Base-by-base conservation (phyloP, 352 stramenopile genomes). In the Pythium pectinolyticum region DNA sequence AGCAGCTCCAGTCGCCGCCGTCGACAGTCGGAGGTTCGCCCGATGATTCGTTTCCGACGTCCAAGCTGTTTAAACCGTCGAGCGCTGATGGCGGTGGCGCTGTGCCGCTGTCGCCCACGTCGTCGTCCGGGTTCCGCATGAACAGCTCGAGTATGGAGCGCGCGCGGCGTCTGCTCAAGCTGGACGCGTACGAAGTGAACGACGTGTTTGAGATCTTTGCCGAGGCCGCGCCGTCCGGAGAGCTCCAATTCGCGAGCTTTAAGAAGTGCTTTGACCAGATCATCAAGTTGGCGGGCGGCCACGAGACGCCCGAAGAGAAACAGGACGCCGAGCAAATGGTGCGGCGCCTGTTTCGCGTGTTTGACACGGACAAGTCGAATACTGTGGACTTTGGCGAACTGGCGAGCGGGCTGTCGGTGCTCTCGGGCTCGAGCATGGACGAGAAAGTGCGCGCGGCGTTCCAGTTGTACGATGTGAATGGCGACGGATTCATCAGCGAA, bases 261-360 rank as follows among this genome's bases (percentile, higher is more conserved):
- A 92, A 92, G 54, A 91, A 93, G 56, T 95, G 84, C 40, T 94
- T 95, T 55, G 84, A 94, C 54, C 84, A 93, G 63, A 92, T 95
- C 34, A 89, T 93, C 62, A 84, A 88, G 30, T 68, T 95, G 20
- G 84, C 83, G 31, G 86, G 86, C 19, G 86, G 86, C 14, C 82
- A 93, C 41, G 72, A 75, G 24, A 82, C 77, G 7, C n/a, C 63
- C 0, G 80, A 91, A 51, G 84, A 92, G 55, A 80, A 84, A 5
- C 75, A 91, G 59, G 80, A 92, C 41, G 84, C 83, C n/a, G 82
- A 93, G 32, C 61, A 71, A 32, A 91, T 95, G 72, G 80, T 95
- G 41, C 80, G 86, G 28, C 77, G 88, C 20, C 74, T 96, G 19
- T 96, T 96, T 61, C 73, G 78, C 37, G 80, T 85, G 2, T 96